Evolutionary conservation across 2,329 filamentous ascomycete species (phyloP).

Genomic region (Cladophialophora carrionii): DNA sequence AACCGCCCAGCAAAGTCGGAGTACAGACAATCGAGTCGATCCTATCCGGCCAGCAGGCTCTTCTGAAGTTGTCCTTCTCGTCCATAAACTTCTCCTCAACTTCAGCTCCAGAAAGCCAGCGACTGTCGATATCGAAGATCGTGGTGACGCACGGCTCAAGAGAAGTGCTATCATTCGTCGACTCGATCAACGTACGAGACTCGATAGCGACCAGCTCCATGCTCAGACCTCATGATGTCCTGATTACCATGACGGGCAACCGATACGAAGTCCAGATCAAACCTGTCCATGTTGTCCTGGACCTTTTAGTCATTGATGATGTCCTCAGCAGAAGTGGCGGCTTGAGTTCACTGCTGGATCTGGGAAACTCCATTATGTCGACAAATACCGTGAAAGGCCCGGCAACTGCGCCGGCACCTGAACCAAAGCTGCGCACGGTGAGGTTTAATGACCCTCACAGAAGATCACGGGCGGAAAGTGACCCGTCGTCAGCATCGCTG

Average conservation of each 20-base stretch:
- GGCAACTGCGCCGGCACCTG: conserved; percentile 16
- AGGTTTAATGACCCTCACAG: conserved; percentile 56
- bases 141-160: conserved; percentile 54
- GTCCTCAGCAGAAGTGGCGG: conserved; percentile 88
- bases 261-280: conserved; percentile 70
- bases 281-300: conserved; percentile 73
- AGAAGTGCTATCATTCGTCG: conserved; percentile 58
- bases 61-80: conserved; percentile 27
- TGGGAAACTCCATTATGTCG: conserved; percentile 81
- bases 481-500: conserved; percentile 37
- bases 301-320: conserved; percentile 81
- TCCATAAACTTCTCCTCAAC: conserved; percentile 15
- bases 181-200: conserved; percentile 51
- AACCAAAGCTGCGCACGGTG: conserved; percentile 53
- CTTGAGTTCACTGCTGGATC: conserved; percentile 84
- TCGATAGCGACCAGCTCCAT: conserved; percentile 38
- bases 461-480: conserved; percentile 28
- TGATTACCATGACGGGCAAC: conserved; percentile 28
- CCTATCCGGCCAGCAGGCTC: conserved; percentile 19
- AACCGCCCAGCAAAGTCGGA: conserved; percentile 24
- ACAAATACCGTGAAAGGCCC: conserved; percentile 59
- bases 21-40: conserved; percentile 27
- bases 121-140: conserved; percentile 46
- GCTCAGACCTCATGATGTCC: conserved; percentile 36
- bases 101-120: conserved; percentile 15